A percentile compares a stretch with the other conserved stretches of the same genome.
Evolutionary conservation across 345 rosid genomes (phyloP).

Genomic region (Cardamine chenopodiifolia): DNA sequence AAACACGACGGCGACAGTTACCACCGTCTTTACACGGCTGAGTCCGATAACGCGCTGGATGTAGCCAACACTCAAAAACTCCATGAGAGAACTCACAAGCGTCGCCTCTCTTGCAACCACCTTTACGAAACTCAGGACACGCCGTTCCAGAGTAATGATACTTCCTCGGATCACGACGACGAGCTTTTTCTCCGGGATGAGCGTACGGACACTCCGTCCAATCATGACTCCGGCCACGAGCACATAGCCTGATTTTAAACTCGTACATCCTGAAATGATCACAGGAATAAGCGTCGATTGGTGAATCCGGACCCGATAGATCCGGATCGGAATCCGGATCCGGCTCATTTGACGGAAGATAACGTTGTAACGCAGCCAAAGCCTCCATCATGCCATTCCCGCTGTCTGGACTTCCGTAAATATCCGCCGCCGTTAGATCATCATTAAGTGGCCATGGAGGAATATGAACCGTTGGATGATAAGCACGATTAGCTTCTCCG

Average conservation of each 20-base stretch:
- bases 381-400: constrained; percentile 51
- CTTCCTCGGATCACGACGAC: constrained; percentile 83
- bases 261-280: constrained; percentile 91
- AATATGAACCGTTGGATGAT: constrained; percentile 58
- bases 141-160: constrained; percentile 80
- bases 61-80: constrained; percentile 99
- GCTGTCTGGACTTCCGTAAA: constrained; percentile 41
- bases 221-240: constrained; percentile 88
- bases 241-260: constrained; percentile 82
- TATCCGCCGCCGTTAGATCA: constrained; percentile 45
- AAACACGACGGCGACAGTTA: constrained; percentile 71
- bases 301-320: constrained; percentile 46
- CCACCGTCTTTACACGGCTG: constrained; percentile 93
- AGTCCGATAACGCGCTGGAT: constrained; percentile 85
- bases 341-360: constrained; percentile 57
- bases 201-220: constrained; percentile 99
- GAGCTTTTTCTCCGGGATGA: constrained; percentile 94
- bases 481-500: constrained; percentile 57
- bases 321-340: constrained; percentile 61
- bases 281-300: constrained; percentile 70
- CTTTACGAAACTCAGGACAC: constrained; percentile 82
- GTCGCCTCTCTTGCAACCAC: constrained; percentile 76
- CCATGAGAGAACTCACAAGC: constrained; percentile 92
- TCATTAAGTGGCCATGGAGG: constrained; percentile 64
- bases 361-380: constrained; percentile 62